A percentile compares a stretch with the other conserved stretches of the same genome.
These are phyloP conservation scores for Sclerotinia borealis DNA, from an alignment of 2,329 filamentous ascomycete species.

Conservation along the genomic window DNA sequence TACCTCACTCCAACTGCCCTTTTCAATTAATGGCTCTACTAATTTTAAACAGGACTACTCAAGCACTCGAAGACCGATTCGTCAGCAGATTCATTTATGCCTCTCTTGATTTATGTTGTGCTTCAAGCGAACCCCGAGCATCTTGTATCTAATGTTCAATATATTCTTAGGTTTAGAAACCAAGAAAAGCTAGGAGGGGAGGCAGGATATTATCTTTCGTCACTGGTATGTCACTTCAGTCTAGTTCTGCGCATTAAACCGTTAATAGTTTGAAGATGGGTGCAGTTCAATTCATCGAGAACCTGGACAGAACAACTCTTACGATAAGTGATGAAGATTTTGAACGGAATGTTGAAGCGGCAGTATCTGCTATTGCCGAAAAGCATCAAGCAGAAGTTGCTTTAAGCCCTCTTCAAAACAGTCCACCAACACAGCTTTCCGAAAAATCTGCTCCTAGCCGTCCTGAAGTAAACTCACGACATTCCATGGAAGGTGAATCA, in stretches of 20 bases:
- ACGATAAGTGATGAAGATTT: conserved; percentile 95
- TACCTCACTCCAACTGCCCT: conserved; percentile 35
- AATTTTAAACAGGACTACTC: conserved; percentile 57
- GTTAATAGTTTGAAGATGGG: conserved; percentile 56
- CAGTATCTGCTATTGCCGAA: conserved; percentile 92
- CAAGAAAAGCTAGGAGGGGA: conserved; percentile 97
- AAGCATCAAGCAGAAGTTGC: conserved; percentile 61
- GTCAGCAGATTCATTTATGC: conserved; percentile 93
- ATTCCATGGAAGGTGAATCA: conserved; percentile 54
- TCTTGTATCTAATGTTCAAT: conserved; percentile 94
- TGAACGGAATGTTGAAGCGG: conserved; percentile 90
- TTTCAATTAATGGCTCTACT: conserved; percentile 14
- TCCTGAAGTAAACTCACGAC: conserved; percentile 52
- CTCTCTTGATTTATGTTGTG: conserved; percentile 91
- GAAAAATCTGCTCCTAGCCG: conserved; percentile 45
- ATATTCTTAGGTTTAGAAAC: conserved; percentile 93
- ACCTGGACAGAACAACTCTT: conserved; percentile 85
- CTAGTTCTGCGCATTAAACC: background rate
- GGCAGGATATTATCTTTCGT: conserved; percentile 96
- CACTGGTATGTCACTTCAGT: conserved; percentile 54
- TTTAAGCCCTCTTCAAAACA: conserved; percentile 21
- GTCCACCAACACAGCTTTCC: conserved; percentile 33
- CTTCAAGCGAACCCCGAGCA: conserved; percentile 92
- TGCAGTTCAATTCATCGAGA: conserved; percentile 94
- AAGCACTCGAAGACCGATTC: conserved; percentile 91